Conservation (phyloP, 2,329 filamentous ascomycete species). For the Ophiostoma triangulosporum region DNA sequence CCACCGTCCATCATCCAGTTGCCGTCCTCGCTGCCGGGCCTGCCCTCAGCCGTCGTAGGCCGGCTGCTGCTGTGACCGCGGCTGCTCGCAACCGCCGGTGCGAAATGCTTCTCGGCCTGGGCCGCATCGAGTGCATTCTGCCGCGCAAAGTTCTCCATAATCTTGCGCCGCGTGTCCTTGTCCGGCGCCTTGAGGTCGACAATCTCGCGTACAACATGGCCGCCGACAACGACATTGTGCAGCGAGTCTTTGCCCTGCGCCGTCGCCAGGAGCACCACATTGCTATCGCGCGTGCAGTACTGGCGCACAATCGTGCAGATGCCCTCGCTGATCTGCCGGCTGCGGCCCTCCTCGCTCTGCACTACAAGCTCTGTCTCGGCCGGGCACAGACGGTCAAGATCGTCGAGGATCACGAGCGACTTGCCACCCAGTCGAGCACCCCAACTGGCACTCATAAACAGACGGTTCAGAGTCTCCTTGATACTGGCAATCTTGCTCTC, state of each 20-base stretch:
- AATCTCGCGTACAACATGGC: conserved; percentile 86
- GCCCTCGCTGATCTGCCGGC: conserved; percentile 81
- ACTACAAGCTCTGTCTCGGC: conserved; percentile 90
- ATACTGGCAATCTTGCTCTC: conserved; percentile 82
- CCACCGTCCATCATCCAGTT: conserved; percentile 72
- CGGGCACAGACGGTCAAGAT: conserved; percentile 84
- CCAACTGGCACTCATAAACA: conserved; percentile 88
- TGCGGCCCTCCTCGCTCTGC: conserved; percentile 83
- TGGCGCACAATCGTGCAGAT: conserved; percentile 72
- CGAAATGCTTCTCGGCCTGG: conserved; percentile 24
- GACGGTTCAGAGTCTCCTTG: conserved; percentile 70
- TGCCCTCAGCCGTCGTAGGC: conserved; percentile 43
- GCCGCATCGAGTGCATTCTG: conserved; percentile 30
- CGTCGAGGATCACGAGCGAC: conserved; percentile 77
- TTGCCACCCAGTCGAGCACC: conserved; percentile 74
- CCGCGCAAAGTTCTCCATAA: conserved; percentile 67
- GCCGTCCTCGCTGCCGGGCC: conserved; percentile 34
- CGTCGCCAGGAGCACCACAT: conserved; percentile 77
- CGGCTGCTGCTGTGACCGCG: conserved; percentile 29
- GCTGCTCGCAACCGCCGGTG: not conserved
- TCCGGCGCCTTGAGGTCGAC: conserved; percentile 79
- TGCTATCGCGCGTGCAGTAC: conserved; percentile 66
- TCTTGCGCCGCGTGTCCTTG: conserved; percentile 73
- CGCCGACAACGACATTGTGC: conserved; percentile 79
- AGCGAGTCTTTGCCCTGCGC: conserved; percentile 87